Percentiles rank a stretch among this genome's conserved stretches.
Conservation (phyloP, 768 basidiomycete species). For the Dacryopinax primogenitus region DNA sequence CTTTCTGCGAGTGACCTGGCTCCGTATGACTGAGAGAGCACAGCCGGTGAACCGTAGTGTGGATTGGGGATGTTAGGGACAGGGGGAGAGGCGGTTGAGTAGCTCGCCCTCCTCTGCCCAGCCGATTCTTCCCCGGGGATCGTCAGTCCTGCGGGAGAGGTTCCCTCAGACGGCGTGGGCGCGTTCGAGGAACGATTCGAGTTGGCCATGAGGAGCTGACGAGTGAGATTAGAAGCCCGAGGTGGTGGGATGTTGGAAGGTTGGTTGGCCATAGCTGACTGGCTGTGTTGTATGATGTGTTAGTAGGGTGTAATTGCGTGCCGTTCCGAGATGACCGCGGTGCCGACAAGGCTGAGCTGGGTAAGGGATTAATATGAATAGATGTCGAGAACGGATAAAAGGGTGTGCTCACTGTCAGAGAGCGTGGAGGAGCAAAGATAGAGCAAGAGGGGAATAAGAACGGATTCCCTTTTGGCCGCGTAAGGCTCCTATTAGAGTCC, state of each 20-base stretch:
- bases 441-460: background rate
- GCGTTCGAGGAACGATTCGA: background rate
- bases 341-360: background rate
- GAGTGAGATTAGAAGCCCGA: background rate
- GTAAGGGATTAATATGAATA: background rate
- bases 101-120: background rate
- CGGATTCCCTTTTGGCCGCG: background rate
- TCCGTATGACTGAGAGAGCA: background rate
- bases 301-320: background rate
- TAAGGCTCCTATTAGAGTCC: background rate
- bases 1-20: background rate
- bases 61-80: slow-evolving; percentile 3
- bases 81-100: background rate
- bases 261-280: background rate
- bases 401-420: too few species aligned
- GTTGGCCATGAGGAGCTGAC: background rate
- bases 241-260: background rate
- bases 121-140: background rate
- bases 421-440: background rate
- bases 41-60: background rate
- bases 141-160: background rate
- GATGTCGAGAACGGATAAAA: background rate
- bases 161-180: background rate
- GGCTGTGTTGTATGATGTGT: background rate
- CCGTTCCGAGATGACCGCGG: background rate